Conservation (phyloP, 495 filamentous ascomycete genomes). For the Penicillium fimorum region DNA sequence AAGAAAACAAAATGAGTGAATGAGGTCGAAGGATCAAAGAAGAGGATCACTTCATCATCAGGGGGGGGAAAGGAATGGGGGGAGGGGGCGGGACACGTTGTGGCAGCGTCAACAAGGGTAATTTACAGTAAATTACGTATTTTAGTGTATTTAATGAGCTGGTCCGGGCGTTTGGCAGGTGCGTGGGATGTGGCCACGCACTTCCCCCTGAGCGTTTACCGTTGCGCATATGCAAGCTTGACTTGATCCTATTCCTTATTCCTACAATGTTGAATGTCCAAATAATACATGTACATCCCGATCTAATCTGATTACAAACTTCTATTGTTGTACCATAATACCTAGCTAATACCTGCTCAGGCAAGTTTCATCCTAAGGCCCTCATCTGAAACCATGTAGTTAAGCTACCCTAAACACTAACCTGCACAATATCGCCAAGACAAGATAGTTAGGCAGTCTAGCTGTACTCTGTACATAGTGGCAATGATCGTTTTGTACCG, state of each 20-base stretch:
- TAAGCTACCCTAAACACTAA: not conserved
- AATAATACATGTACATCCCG: not conserved
- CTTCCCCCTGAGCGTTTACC: not conserved
- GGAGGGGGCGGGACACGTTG: slow-evolving; percentile 27
- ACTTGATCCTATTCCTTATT: not conserved
- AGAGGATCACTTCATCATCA: slow-evolving; percentile 13
- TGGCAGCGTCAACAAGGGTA: slow-evolving; percentile 20
- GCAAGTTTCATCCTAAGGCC: not conserved
- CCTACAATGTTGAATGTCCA: not conserved
- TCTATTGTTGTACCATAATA: not conserved
- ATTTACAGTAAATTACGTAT: slow-evolving; percentile 19
- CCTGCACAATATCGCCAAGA: not conserved
- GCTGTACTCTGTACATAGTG: not conserved
- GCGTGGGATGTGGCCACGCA: slow-evolving; percentile 3
- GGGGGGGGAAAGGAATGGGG: slow-evolving; percentile 23
- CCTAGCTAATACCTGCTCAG: not conserved
- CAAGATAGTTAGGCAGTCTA: not conserved
- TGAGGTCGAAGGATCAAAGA: slow-evolving; percentile 26
- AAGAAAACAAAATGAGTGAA: slow-evolving; percentile 30
- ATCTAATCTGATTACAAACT: not conserved
- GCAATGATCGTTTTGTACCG: not conserved
- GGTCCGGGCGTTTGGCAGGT: slow-evolving; percentile 3
- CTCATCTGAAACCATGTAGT: not conserved
- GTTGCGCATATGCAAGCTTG: too few relatives aligned
- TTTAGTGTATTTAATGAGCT: slow-evolving; percentile 3